These are phyloP conservation scores for Zymoseptoria pseudotritici DNA, from an alignment of 2,329 filamentous ascomycete genomes.

Conservation along the genomic window DNA sequence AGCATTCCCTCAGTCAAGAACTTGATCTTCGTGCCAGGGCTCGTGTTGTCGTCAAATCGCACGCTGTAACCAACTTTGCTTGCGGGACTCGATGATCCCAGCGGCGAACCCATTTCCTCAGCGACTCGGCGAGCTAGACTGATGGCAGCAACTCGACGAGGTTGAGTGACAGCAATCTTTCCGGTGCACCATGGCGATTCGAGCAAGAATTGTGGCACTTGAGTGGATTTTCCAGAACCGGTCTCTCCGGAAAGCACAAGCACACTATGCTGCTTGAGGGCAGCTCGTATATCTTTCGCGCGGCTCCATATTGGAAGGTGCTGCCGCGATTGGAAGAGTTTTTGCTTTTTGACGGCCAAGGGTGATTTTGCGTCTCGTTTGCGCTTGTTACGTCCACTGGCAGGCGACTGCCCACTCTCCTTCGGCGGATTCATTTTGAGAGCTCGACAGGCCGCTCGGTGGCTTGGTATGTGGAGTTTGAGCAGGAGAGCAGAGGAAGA, in stretches of 20 bases:
- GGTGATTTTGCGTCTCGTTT: neutral
- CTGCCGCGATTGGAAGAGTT: slow-evolving; percentile 42
- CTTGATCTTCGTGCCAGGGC: slow-evolving; percentile 79
- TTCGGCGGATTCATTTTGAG: neutral
- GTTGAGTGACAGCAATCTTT: slow-evolving; percentile 89
- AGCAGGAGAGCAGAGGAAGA: too few relatives aligned
- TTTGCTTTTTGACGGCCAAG: slow-evolving; percentile 16
- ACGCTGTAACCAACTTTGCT: slow-evolving; percentile 84
- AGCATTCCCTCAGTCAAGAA: slow-evolving; percentile 96
- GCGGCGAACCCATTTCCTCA: slow-evolving; percentile 64
- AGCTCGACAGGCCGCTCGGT: too few relatives aligned
- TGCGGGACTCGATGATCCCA: slow-evolving; percentile 52
- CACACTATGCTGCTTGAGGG: slow-evolving; percentile 57
- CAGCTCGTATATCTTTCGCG: slow-evolving; percentile 59
- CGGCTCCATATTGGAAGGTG: slow-evolving; percentile 75
- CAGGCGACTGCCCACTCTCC: neutral
- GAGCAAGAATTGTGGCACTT: slow-evolving; percentile 84
- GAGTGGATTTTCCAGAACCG: slow-evolving; percentile 93
- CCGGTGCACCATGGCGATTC: slow-evolving; percentile 75
- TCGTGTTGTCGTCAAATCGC: slow-evolving; percentile 81
- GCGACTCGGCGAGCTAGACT: slow-evolving; percentile 83
- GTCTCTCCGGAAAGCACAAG: slow-evolving; percentile 88
- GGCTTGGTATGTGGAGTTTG: too few relatives aligned
- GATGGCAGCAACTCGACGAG: slow-evolving; percentile 85
- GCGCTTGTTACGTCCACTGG: neutral